phyloP scores from a whole-genome alignment of 2,329 filamentous ascomycete species.

The Xylaria sp. region DNA sequence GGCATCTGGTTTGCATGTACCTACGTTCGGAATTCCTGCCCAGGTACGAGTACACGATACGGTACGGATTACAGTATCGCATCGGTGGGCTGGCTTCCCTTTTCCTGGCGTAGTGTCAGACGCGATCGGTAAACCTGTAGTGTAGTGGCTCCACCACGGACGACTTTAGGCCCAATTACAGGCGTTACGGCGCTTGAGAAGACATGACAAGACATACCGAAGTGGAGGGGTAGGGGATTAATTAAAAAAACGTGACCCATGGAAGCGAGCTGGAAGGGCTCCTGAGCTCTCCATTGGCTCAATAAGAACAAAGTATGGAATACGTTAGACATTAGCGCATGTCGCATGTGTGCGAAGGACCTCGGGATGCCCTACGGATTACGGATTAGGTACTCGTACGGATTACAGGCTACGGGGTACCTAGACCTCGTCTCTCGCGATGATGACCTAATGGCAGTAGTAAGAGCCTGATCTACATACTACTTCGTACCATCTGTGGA shows the following conservation, averaged over 20 bases:
- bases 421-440: too few species aligned
- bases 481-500: too few species aligned
- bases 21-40: too few species aligned
- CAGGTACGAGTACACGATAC: background rate
- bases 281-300: background rate
- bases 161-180: slow-evolving; percentile 23
- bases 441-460: too few species aligned
- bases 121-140: slow-evolving; percentile 29
- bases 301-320: background rate
- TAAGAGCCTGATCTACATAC: too few species aligned
- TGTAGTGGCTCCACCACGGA: slow-evolving; percentile 14
- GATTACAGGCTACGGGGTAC: too few species aligned
- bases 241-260: slow-evolving; percentile 14
- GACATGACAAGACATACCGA: slow-evolving; percentile 9
- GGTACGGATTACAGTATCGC: background rate
- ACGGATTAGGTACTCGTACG: too few species aligned
- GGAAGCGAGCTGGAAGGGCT: slow-evolving; percentile 14
- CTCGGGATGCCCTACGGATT: too few species aligned
- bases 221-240: slow-evolving; percentile 13
- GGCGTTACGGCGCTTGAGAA: slow-evolving; percentile 32
- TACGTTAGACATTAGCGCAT: background rate
- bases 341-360: too few species aligned
- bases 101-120: slow-evolving; percentile 5
- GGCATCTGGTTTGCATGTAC: too few species aligned
- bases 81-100: background rate